Conservation (phyloP, 2,329 filamentous ascomycete genomes). For the Pestalotiopsis sp. region DNA sequence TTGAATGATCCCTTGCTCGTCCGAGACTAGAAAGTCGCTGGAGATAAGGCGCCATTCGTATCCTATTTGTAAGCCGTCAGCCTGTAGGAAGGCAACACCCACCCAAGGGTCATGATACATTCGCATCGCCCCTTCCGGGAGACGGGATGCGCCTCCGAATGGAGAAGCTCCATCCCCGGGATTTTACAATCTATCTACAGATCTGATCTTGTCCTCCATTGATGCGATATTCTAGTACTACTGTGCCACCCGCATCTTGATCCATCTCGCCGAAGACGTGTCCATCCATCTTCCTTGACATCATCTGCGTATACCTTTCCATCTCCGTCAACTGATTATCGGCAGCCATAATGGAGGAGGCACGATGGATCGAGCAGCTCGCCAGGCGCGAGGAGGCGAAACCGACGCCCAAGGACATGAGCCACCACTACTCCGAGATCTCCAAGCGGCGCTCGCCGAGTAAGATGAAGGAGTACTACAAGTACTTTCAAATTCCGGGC, state of each 20-base stretch:
- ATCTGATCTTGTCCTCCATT: background rate
- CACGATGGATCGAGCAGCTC: constrained; percentile 1
- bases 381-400: constrained; percentile 27
- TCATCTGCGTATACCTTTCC: background rate
- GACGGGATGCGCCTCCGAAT: background rate
- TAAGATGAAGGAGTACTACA: constrained; percentile 80
- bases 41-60: constrained; percentile 1
- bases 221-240: background rate
- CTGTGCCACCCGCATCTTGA: background rate
- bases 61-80: constrained; percentile 11
- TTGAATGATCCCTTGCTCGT: background rate
- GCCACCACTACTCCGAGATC: constrained; percentile 75
- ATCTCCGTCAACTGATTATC: background rate
- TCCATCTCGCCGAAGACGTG: background rate
- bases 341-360: constrained; percentile 9
- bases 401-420: constrained; percentile 69
- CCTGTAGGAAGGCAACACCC: constrained; percentile 1
- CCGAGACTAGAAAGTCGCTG: constrained; percentile 8
- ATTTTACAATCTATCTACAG: background rate
- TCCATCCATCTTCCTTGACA: background rate
- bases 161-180: constrained; percentile 2
- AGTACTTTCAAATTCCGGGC: constrained; percentile 73
- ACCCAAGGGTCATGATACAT: constrained; percentile 4
- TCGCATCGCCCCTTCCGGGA: background rate
- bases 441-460: constrained; percentile 68